phyloP scores from a whole-genome alignment of 2,329 filamentous ascomycete genomes.

The Calonectria leucothoes region DNA sequence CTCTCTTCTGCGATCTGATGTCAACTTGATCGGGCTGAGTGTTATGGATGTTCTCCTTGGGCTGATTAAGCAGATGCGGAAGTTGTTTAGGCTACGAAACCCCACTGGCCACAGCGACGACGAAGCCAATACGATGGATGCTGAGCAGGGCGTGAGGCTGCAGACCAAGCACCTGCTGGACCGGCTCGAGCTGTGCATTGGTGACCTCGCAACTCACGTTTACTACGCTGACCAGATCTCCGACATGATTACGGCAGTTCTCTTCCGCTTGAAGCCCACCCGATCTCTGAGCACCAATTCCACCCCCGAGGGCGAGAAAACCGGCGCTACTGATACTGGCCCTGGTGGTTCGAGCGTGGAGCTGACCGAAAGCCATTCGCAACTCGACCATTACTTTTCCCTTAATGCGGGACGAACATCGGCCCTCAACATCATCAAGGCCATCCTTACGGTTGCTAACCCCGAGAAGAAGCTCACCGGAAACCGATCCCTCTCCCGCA shows the following conservation, averaged over 20 bases:
- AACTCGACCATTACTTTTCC: slow-evolving; percentile 64
- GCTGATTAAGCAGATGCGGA: slow-evolving; percentile 84
- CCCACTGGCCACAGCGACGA: slow-evolving; percentile 48
- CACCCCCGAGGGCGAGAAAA: slow-evolving; percentile 58
- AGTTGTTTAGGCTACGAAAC: slow-evolving; percentile 75
- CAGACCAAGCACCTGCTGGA: slow-evolving; percentile 74
- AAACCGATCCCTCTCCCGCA: slow-evolving; percentile 75
- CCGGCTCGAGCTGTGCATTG: slow-evolving; percentile 84
- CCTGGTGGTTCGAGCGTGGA: slow-evolving; percentile 51
- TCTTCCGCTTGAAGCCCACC: slow-evolving; percentile 80
- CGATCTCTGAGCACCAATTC: slow-evolving; percentile 54
- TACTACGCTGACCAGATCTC: slow-evolving; percentile 97
- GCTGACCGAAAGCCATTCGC: slow-evolving; percentile 56
- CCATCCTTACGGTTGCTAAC: slow-evolving; percentile 86
- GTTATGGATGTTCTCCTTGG: slow-evolving; percentile 94
- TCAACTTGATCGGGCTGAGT: slow-evolving; percentile 94
- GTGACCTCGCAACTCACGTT: slow-evolving; percentile 91
- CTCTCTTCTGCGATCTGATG: slow-evolving; percentile 84
- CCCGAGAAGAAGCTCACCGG: slow-evolving; percentile 68
- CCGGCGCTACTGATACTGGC: slow-evolving; percentile 54
- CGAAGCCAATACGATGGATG: slow-evolving; percentile 47
- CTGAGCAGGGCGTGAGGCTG: slow-evolving; percentile 46
- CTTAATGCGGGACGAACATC: slow-evolving; percentile 67
- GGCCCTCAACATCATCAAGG: slow-evolving; percentile 83
- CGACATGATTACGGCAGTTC: slow-evolving; percentile 89